Evolutionary conservation across 2,329 filamentous ascomycete species (phyloP), one percentile per base, ranked within the genome.

Genomic region (Magnaporthales sp.): DNA sequence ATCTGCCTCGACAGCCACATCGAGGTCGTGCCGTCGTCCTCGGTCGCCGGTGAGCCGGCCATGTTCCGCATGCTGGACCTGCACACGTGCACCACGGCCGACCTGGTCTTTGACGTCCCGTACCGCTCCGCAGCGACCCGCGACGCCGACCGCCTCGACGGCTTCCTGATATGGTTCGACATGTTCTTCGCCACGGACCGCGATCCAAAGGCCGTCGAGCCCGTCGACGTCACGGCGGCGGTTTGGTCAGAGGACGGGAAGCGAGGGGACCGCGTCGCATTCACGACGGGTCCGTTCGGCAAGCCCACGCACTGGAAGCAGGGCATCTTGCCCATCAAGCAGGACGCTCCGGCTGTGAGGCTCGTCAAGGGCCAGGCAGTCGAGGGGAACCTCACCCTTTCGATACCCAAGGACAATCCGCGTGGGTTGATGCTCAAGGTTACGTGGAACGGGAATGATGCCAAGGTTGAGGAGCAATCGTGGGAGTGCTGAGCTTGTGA

Each of bases 151-250:
- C 80, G 82, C 1, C 80, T 97, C n/a, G 92, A 97, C 74, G 94
- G 92, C 4, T 96, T 93, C 76, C 83, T 92, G 15, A 85, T 97
- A 71, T 97, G 93, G 92, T 97, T 97, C 75, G 94, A 98, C 76
- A 94, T 90, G 27, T 95, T 95, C 81, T 97, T 97, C 78, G 86
- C 90, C 70, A 86, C 88, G 10, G 29, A 32, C 63, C 84, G 85
- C 0, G 80, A 83, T 46, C 75, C 81, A 7, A 78, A 82, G 46
- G 78, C 82, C 31, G 78, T 81, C 26, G 79, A 86, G 62, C 80
- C 80, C 9, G 78, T 82, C 31, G 77, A 83, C 30, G 68, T 80
- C 80, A 85, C 86, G 64, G 86, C 88, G 0, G 81, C 87, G 66
- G 81, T 84, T 4, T 93, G 90, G 86, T 83, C 85, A 5, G 84